Conservation (phyloP, 2,329 filamentous ascomycete genomes). For the Ophiostoma angusticollis region DNA sequence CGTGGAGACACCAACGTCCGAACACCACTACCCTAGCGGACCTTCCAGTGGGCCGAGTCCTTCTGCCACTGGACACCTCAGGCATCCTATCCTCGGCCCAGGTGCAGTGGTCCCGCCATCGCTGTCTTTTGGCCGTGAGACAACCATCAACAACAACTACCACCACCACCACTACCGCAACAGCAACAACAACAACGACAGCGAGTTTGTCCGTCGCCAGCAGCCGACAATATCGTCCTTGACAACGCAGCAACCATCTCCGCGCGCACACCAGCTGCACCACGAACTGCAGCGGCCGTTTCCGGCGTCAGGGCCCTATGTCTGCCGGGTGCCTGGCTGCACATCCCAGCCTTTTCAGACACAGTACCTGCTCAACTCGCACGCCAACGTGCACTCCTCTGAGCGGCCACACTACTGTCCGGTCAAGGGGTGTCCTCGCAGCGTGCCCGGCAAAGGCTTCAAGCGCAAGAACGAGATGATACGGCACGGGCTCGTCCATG, state of each 20-base stretch:
- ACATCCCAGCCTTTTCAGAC: constrained; percentile 65
- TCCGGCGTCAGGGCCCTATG: constrained; percentile 33
- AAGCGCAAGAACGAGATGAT: constrained; percentile 66
- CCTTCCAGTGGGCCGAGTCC: neutral
- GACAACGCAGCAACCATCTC: neutral
- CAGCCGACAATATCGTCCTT: neutral
- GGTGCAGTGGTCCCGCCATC: neutral
- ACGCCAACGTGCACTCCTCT: constrained; percentile 59
- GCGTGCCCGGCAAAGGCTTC: constrained; percentile 53
- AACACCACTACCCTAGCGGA: neutral
- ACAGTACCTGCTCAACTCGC: constrained; percentile 64
- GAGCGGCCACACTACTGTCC: constrained; percentile 53
- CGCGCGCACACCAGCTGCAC: constrained; percentile 8
- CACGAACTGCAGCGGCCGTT: constrained; percentile 38
- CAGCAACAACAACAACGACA: neutral
- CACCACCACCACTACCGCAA: no score
- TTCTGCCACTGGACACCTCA: neutral
- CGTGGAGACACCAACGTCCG: neutral
- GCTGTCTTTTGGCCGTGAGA: neutral
- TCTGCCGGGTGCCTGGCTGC: constrained; percentile 51
- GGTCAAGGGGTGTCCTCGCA: constrained; percentile 48
- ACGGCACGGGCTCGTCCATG: constrained; percentile 73
- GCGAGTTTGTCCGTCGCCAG: neutral
- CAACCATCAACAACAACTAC: neutral
- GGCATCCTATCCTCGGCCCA: neutral